A percentile compares a stretch with the other conserved stretches of the same genome.
Evolutionary conservation across 2,329 filamentous ascomycete species (phyloP).

Genomic region (Colletotrichum endophyticum): DNA sequence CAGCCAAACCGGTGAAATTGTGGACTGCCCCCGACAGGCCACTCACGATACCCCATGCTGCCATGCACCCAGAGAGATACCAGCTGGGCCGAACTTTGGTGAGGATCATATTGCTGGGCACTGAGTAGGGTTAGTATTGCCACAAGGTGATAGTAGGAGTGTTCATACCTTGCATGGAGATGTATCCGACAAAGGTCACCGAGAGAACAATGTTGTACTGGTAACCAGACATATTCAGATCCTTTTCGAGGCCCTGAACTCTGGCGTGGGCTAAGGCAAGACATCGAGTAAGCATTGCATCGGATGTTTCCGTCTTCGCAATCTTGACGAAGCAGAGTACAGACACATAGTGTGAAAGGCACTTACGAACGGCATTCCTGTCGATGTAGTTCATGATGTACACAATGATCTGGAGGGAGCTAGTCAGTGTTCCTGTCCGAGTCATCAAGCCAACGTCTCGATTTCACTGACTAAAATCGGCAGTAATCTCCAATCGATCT

Average conservation of each 20-base stretch:
- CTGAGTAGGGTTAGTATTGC: constrained; percentile 8
- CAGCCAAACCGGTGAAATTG: constrained; percentile 20
- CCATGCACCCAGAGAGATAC: constrained; percentile 35
- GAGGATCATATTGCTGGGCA: constrained; percentile 52
- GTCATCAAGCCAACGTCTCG: not conserved
- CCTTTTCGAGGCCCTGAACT: constrained; percentile 47
- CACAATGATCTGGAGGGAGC: constrained; percentile 43
- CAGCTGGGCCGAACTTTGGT: constrained; percentile 46
- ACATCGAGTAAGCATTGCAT: not conserved
- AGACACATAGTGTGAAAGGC: not conserved
- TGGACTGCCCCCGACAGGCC: constrained; percentile 23
- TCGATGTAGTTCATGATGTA: constrained; percentile 68
- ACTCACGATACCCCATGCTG: constrained; percentile 29
- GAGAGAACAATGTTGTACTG: constrained; percentile 41
- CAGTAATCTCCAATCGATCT: constrained; percentile 62
- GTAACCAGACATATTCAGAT: constrained; percentile 41
- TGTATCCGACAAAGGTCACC: constrained; percentile 40
- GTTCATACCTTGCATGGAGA: constrained; percentile 33
- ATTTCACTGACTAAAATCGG: constrained; percentile 53
- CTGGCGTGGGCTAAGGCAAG: constrained; percentile 32
- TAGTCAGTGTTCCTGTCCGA: not conserved
- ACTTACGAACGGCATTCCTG: constrained; percentile 27
- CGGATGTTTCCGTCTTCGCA: not conserved
- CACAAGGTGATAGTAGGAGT: fast-evolving
- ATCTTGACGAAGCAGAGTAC: not conserved